phyloP scores from a whole-genome alignment of 306 rosid genomes.

The Coriaria nepalensis region DNA sequence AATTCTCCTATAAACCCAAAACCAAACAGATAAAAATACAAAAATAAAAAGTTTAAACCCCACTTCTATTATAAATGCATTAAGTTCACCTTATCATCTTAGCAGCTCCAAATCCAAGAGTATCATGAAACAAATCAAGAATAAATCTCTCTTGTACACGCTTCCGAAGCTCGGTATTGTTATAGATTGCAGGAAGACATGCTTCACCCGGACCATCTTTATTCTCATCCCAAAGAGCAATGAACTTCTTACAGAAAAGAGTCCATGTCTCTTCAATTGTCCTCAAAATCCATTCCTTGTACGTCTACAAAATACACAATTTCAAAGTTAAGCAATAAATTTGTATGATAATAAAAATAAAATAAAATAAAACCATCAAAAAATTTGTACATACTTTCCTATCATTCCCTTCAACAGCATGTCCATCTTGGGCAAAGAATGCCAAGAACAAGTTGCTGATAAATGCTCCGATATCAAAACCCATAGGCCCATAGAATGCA shows the following conservation, averaged over 20 bases:
- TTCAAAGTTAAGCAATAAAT: too few species aligned
- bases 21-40: background rate
- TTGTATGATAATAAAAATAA: too few species aligned
- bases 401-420: constrained; percentile 50
- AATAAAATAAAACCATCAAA: too few species aligned
- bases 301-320: too few species aligned
- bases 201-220: constrained; percentile 74
- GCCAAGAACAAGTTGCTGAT: constrained; percentile 82
- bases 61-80: background rate
- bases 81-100: constrained; percentile 71
- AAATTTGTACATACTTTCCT: constrained; percentile 47
- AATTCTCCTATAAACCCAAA: constrained; percentile 48
- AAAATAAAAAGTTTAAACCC: background rate
- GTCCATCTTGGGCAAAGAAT: constrained; percentile 90
- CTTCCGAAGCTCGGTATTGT: constrained; percentile 43
- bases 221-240: constrained; percentile 62
- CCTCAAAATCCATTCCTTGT: constrained; percentile 81
- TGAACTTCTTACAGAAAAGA: constrained; percentile 49
- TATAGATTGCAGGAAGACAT: constrained; percentile 63
- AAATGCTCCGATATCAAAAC: constrained; percentile 83
- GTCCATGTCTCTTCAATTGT: constrained; percentile 69
- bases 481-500: constrained; percentile 92
- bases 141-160: constrained; percentile 53
- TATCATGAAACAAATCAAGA: constrained; percentile 57
- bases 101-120: constrained; percentile 85